Evolutionary conservation across 805 yeast species (phyloP).

Genomic region (Lachancea mirantina): DNA sequence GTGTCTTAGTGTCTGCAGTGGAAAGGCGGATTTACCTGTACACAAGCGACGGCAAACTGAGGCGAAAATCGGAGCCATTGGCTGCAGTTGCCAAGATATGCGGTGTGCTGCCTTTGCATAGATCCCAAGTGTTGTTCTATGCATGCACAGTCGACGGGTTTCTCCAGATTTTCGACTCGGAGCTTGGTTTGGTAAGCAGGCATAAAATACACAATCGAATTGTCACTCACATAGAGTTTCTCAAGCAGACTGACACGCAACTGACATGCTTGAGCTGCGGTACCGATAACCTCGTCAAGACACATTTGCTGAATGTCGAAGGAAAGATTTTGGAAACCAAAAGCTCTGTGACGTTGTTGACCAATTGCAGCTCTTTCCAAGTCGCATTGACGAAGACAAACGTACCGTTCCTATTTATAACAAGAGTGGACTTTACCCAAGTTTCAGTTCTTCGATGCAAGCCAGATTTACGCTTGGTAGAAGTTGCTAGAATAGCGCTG

Average conservation of each 20-base stretch:
- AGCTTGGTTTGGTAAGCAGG: not conserved
- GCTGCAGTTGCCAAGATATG: constrained; percentile 18
- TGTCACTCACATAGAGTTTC: constrained; percentile 31
- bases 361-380: constrained; percentile 49
- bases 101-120: constrained; percentile 10
- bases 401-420: constrained; percentile 42
- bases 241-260: constrained; percentile 10
- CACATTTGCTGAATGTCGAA: constrained; percentile 20
- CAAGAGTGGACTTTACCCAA: constrained; percentile 54
- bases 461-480: constrained; percentile 22
- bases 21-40: constrained; percentile 3
- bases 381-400: constrained; percentile 21
- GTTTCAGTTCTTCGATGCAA: constrained; percentile 31
- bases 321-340: constrained; percentile 9
- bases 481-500: constrained; percentile 45
- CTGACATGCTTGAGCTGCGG: constrained; percentile 45
- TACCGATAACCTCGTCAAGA: constrained; percentile 44
- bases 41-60: not conserved
- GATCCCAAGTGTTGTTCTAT: constrained; percentile 8
- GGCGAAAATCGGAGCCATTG: not conserved
- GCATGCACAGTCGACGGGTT: constrained; percentile 23
- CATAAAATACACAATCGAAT: constrained; percentile 35
- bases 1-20: constrained; percentile 4
- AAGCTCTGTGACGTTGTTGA: constrained; percentile 33
- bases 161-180: constrained; percentile 11